Base-by-base conservation (phyloP, 352 stramenopile species). In the Aphanomyces cochlioides region DNA sequence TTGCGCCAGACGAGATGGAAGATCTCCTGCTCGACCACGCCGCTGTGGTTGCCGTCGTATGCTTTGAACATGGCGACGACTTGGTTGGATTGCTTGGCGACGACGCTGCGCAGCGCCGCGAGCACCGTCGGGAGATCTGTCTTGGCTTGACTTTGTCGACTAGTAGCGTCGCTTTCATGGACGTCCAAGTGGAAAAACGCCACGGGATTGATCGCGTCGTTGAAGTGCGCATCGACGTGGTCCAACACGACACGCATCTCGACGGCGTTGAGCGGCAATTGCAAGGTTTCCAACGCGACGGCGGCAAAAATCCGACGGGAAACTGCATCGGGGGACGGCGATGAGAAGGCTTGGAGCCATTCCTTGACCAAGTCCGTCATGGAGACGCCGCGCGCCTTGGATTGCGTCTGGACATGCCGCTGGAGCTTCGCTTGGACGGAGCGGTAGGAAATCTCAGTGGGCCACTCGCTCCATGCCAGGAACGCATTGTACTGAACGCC, bases 401-500 rank as follows among this genome's bases (percentile, higher is more conserved):
- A 54, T 15, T 43, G 43, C 28, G 48, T 39, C 15, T 82, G 66
- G 7, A 75, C 83, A 43, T 72, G 78, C n/a, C 72, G 72, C 21
- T 77, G 82, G 7, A 90, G 73, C 45, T 87, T 41, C 39, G 41
- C 19, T 34, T 67, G 39, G n/a, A 67, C 10, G 8, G 15, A 10
- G 13, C 17, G 5, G 28, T 56, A 50, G 19, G 39, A 7, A 21
- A 67, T 40, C 2, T 28, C 28, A 28, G 21, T 34, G 39, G 41
- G 41, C 39, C 17, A n/a, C 21, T 88, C 28, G 40, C 79, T 82
- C 85, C 85, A 92, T 61, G 90, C 79, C 38, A 92, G 63, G 28
- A 90, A 89, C 43, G 87, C 75, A 3, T 75, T 74, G 56, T 89
- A 90, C 40, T 90, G 87, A 37, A 92, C 45, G 43, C 88, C 87